Conservation (phyloP, 768 basidiomycete genomes). For the Hypsizygus marmoreus region DNA sequence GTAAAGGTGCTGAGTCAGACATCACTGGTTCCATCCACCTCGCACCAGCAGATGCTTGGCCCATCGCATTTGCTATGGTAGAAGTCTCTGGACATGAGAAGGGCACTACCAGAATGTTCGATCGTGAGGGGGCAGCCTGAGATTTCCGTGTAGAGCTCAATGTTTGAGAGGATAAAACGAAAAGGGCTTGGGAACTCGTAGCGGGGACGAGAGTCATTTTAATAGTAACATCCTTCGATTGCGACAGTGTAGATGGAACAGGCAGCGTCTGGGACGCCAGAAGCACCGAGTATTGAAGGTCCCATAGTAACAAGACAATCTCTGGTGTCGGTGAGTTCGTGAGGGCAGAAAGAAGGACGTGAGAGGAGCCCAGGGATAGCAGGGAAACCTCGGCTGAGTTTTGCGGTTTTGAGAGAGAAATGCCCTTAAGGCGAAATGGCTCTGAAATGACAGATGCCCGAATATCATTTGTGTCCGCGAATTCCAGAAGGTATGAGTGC, state of each 20-base stretch:
- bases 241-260: conserved; percentile 44
- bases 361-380: conserved; percentile 56
- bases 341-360: conserved; percentile 55
- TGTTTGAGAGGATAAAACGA: conserved; percentile 46
- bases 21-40: conserved; percentile 13
- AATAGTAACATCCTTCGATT: conserved; percentile 29
- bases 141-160: conserved; percentile 19
- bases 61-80: conserved; percentile 45
- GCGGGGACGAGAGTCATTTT: conserved; percentile 32
- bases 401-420: conserved; percentile 26
- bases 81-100: conserved; percentile 53
- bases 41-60: conserved; percentile 15
- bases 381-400: conserved; percentile 31
- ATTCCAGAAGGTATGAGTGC: conserved; percentile 38
- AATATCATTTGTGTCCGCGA: conserved; percentile 24
- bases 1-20: conserved; percentile 5
- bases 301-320: conserved; percentile 64
- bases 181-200: conserved; percentile 49
- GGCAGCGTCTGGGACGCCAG: conserved; percentile 55
- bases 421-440: conserved; percentile 31
- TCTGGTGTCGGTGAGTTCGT: conserved; percentile 39
- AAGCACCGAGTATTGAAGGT: conserved; percentile 66
- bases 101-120: conserved; percentile 63
- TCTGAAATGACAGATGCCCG: conserved; percentile 22
- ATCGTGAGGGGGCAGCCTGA: conserved; percentile 35